phyloP scores from a whole-genome alignment of 345 rosid genomes.

The Mangifera indica region DNA sequence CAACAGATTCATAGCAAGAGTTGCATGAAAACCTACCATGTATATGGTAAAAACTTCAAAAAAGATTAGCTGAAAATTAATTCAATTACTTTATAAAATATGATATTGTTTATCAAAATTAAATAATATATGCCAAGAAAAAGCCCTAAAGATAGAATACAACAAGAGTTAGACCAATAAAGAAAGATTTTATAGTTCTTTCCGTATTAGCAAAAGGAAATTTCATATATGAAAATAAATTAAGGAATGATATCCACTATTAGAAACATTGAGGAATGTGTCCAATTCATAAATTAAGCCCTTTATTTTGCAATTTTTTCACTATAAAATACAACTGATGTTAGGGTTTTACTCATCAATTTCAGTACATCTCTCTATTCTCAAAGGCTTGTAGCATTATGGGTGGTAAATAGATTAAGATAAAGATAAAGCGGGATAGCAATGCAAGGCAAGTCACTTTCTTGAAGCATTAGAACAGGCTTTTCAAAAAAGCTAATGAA shows the following conservation, averaged over 20 bases:
- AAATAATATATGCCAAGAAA: conserved; percentile 13
- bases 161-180: neutral
- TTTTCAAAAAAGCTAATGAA: conserved; percentile 70
- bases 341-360: neutral
- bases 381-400: conserved; percentile 18
- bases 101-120: neutral
- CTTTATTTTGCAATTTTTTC: neutral
- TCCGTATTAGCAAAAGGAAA: neutral
- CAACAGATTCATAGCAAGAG: neutral
- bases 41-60: neutral
- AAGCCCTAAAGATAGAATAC: conserved; percentile 8
- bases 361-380: too few species aligned
- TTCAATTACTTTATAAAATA: conserved; percentile 1
- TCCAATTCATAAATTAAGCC: neutral
- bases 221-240: conserved; percentile 7
- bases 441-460: conserved; percentile 66
- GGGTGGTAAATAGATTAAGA: conserved; percentile 69
- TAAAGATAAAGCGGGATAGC: conserved; percentile 52
- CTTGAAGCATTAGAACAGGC: conserved; percentile 56
- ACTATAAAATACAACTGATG: neutral
- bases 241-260: conserved; percentile 12
- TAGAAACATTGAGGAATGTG: neutral
- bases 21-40: too few species aligned
- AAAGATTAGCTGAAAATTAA: neutral
- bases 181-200: neutral